Conservation (phyloP, 306 rosid species). For the Vicia villosa region DNA sequence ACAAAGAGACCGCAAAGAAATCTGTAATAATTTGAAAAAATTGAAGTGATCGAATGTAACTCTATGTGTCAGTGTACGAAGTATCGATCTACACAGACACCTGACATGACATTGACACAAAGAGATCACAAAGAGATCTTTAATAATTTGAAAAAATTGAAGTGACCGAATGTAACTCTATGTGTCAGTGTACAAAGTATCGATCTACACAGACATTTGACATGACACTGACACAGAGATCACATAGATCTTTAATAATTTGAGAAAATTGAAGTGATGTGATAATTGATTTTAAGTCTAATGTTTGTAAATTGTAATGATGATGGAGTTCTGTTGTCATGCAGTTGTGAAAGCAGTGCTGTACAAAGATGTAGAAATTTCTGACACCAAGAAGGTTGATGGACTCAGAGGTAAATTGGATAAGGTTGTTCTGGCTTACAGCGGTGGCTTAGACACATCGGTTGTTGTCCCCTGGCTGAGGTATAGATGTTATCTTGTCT, state of each 20-base stretch:
- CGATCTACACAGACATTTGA: too few relatives aligned
- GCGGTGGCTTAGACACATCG: constrained; percentile 92
- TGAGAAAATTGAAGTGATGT: neutral
- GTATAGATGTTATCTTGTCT: constrained; percentile 32
- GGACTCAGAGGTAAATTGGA: constrained; percentile 71
- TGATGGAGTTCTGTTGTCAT: constrained; percentile 21
- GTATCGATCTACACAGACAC: too few relatives aligned
- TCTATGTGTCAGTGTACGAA: neutral
- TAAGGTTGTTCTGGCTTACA: constrained; percentile 86
- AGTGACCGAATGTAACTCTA: too few relatives aligned
- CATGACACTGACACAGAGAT: too few relatives aligned
- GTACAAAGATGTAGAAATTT: constrained; percentile 37
- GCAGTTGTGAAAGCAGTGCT: constrained; percentile 58
- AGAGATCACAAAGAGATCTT: too few relatives aligned
- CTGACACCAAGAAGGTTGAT: constrained; percentile 41
- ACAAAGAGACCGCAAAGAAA: neutral
- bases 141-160: too few relatives aligned
- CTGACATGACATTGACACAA: too few relatives aligned
- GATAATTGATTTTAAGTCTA: neutral
- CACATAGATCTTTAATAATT: too few relatives aligned
- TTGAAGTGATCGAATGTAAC: neutral
- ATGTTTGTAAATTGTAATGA: constrained; percentile 13
- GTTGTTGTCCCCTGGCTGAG: constrained; percentile 93
- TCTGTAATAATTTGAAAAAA: too few relatives aligned
- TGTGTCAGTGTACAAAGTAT: too few relatives aligned